Base-by-base conservation (phyloP, 768 basidiomycete species). In the Lentinula boryana region DNA sequence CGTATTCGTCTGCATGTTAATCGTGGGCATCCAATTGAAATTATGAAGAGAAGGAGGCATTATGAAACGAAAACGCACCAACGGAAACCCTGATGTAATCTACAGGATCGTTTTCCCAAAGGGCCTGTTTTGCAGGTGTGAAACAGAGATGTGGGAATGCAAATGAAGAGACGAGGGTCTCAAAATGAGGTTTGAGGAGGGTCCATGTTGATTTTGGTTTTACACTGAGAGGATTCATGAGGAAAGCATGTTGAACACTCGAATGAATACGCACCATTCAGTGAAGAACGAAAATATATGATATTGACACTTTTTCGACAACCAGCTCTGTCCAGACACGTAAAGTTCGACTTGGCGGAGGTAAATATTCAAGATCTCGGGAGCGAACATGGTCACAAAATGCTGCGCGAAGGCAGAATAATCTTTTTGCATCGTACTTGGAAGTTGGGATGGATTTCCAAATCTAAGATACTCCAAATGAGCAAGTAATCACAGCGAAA, bases 191-290 rank as follows among this genome's bases (percentile, higher is more conserved):
- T 72, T 94, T 94, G 69, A 96, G 82, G 40, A 91, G 79, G 3
- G 78, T 74, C 93, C 93, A 95, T 4, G 92, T 96, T n/a, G 91
- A 83, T 68, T 92, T 93, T 13, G 94, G 94, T 75, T 95, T 95
- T 66, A 96, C 84, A 66, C 93, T 95, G 21, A 9, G 5, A 48
- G 56, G 6, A 60, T 54, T 35, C 60, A 54, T 23, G 62, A 33
- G 33, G 51, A 57, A 15, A 62, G 7, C 31, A 32, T 13, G 27
- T 8, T 4, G 1, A 44, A 27, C 57, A 9, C 18, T 33, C 4
- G 33, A 31, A 53, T 38, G 35, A 51, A 50, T 54, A 70, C 84
- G 12, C 65, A 93, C 93, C 94, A 95, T 69, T 93, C 91, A 6
- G 87, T 89, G 68, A 95, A 87, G 78, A 93, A 95, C 56, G 82